Conservation (phyloP, 257 asterid species). For the Ligustrum vulgare region DNA sequence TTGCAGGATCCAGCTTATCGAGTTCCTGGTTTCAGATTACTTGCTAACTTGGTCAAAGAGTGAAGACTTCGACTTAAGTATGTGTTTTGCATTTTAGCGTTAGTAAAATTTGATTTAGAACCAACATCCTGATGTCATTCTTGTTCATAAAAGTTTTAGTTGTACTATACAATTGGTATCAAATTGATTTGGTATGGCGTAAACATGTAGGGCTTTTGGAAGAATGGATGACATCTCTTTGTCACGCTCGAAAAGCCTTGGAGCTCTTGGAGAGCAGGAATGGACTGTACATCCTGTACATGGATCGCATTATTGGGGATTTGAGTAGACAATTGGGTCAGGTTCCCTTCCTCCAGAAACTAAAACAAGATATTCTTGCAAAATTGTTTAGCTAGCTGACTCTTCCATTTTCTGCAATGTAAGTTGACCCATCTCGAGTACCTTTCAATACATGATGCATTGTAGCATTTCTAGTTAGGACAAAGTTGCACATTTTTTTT, state of each 20-base stretch:
- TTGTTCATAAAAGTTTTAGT: background rate
- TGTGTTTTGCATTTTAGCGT: conserved; percentile 13
- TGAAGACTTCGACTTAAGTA: conserved; percentile 65
- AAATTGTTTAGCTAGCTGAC: conserved; percentile 60
- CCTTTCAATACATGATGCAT: background rate
- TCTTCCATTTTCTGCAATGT: conserved; percentile 12
- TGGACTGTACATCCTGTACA: conserved; percentile 74
- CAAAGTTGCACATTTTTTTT: no score
- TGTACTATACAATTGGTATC: background rate
- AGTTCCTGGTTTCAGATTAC: conserved; percentile 80
- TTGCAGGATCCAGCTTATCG: conserved; percentile 94
- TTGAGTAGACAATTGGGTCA: conserved; percentile 64
- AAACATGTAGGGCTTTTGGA: conserved; percentile 60
- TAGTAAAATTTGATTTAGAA: conserved; percentile 5
- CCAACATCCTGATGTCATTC: background rate
- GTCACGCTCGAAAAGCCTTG: conserved; percentile 65
- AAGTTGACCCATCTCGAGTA: conserved; percentile 10
- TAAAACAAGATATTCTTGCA: conserved; percentile 50
- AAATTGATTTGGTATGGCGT: conserved; percentile 3
- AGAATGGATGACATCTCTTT: conserved; percentile 75
- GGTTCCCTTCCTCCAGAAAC: conserved; percentile 49
- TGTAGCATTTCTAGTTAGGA: background rate
- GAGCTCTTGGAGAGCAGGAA: conserved; percentile 75
- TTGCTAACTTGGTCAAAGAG: conserved; percentile 64
- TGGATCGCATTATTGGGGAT: conserved; percentile 82